These are phyloP conservation scores for Cystobasidium ongulense DNA, from an alignment of 768 basidiomycete species.

Conservation along the genomic window DNA sequence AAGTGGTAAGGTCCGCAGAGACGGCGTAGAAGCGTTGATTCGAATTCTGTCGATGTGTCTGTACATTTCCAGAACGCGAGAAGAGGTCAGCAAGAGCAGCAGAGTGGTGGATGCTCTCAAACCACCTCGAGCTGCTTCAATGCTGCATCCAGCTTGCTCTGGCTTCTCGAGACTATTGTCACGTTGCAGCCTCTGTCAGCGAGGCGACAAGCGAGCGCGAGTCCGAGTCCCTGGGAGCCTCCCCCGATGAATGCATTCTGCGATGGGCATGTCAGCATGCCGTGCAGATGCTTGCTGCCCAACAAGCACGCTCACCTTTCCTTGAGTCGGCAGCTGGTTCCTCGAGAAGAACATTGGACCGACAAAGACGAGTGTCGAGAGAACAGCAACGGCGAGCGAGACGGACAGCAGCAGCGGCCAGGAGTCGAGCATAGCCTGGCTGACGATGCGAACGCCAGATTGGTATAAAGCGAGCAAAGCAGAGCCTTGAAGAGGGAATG, in stretches of 20 bases:
- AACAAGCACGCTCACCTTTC: not conserved
- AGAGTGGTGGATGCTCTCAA: not conserved
- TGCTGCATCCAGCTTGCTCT: conserved; percentile 58
- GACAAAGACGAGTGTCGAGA: not conserved
- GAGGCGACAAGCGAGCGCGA: conserved; percentile 62
- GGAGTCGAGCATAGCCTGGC: not conserved
- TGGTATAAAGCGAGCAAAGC: too few relatives aligned
- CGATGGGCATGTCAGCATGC: not conserved
- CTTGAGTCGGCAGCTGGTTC: not conserved
- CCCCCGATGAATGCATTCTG: conserved; percentile 83
- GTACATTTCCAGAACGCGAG: not conserved
- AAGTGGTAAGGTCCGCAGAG: conserved; percentile 58
- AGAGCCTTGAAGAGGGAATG: too few relatives aligned
- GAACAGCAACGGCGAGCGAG: not conserved
- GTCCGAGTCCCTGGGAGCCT: conserved; percentile 70
- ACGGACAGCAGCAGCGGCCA: not conserved
- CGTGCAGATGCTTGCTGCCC: not conserved
- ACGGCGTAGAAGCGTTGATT: conserved; percentile 60
- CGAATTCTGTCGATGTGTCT: conserved; percentile 55
- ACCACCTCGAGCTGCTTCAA: conserved; percentile 59
- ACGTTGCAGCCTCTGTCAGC: conserved; percentile 66
- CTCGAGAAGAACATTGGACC: not conserved
- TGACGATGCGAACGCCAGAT: not conserved
- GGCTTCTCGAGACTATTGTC: conserved; percentile 72
- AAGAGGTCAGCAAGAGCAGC: not conserved